Percentiles rank a stretch among this genome's conserved stretches.
Evolutionary conservation across 2,329 filamentous ascomycete genomes (phyloP).

Genomic region (Macrophomina phaseolina): DNA sequence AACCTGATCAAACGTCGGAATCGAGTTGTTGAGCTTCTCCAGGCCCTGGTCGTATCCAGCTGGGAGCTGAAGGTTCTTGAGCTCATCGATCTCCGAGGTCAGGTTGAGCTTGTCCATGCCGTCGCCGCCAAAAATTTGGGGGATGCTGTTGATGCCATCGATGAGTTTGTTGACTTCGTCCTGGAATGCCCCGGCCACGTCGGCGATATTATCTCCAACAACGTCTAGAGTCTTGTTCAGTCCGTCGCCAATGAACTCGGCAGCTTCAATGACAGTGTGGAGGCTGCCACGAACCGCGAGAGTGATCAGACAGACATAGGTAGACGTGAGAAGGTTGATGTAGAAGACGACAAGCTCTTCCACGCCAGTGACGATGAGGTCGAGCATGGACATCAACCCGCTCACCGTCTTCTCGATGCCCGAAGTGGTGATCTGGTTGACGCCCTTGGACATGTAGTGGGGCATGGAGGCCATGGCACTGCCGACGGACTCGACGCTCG

Average conservation of each 20-base stretch:
- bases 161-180: conserved; percentile 52
- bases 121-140: conserved; percentile 48
- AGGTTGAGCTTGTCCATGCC: conserved; percentile 67
- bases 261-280: conserved; percentile 68
- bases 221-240: conserved; percentile 65
- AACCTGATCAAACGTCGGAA: conserved; percentile 84
- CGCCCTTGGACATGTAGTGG: conserved; percentile 85
- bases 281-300: conserved; percentile 81
- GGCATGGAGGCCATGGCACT: conserved; percentile 98
- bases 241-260: conserved; percentile 64
- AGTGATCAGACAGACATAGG: conserved; percentile 87
- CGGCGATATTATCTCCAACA: conserved; percentile 62
- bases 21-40: conserved; percentile 73
- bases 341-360: conserved; percentile 89
- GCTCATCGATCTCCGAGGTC: conserved; percentile 64
- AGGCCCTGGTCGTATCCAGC: conserved; percentile 72
- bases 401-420: conserved; percentile 81
- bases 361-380: conserved; percentile 79
- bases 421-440: conserved; percentile 82
- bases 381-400: conserved; percentile 78
- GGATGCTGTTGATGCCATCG: conserved; percentile 46
- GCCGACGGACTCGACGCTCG: conserved; percentile 88
- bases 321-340: conserved; percentile 88
- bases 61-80: conserved; percentile 74
- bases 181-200: conserved; percentile 61